A percentile compares a stretch with the other conserved stretches of the same genome.
Conservation (phyloP, 2,329 filamentous ascomycete genomes). For the Dothidotthia symphoricarpi region DNA sequence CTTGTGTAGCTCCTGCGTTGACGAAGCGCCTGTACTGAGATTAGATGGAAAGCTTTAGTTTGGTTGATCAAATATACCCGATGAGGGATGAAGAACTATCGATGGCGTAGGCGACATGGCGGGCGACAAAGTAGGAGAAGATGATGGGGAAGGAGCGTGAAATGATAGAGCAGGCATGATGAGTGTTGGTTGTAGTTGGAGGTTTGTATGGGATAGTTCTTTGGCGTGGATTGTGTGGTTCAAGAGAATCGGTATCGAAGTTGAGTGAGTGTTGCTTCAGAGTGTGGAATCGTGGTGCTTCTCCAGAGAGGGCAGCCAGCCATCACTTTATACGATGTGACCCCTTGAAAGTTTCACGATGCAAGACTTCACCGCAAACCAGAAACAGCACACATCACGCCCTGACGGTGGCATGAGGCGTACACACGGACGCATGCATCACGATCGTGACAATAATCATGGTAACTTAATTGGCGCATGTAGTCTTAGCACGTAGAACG, state of each 20-base stretch:
- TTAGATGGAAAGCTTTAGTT: conserved; percentile 38
- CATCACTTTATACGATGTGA: conserved; percentile 32
- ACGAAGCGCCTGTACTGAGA: conserved; percentile 32
- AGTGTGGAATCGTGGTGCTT: conserved; percentile 27
- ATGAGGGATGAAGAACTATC: conserved; percentile 42
- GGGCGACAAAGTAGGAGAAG: conserved; percentile 39
- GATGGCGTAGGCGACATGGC: conserved; percentile 34
- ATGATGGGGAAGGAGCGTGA: conserved; percentile 20
- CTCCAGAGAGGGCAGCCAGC: conserved; percentile 25
- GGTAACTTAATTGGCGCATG: conserved; percentile 27
- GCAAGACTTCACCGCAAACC: conserved; percentile 32
- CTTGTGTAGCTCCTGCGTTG: conserved; percentile 37
- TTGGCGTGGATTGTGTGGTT: conserved; percentile 20
- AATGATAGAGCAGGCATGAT: conserved; percentile 43
- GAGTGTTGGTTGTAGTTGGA: conserved; percentile 22
- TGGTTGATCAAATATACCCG: conserved; percentile 43
- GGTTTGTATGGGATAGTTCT: conserved; percentile 34
- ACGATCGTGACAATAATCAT: conserved; percentile 29
- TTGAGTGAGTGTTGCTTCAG: too few relatives aligned
- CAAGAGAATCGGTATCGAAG: too few relatives aligned
- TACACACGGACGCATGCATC: conserved; percentile 33
- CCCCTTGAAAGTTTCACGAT: conserved; percentile 17
- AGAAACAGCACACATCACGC: conserved; percentile 30
- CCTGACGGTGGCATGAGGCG: conserved; percentile 28
- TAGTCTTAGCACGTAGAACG: conserved; percentile 13